These are phyloP conservation scores for Solanum neorickii DNA, from an alignment of 257 asterid species.

Conservation along the genomic window DNA sequence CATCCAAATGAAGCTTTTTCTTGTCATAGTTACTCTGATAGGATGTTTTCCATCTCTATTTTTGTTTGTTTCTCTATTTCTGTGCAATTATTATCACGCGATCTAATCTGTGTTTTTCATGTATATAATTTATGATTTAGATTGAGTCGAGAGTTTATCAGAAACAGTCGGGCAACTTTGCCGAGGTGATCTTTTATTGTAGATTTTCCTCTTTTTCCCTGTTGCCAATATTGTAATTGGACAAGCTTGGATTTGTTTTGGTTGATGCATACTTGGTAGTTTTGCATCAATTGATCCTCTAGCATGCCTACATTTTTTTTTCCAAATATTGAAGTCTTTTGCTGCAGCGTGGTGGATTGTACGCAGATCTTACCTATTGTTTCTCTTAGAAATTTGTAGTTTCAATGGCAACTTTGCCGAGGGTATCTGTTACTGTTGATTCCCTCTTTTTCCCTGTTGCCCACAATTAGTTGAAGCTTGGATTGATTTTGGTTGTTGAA, in stretches of 20 bases:
- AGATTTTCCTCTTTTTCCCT: slow-evolving; percentile 10
- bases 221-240: slow-evolving; percentile 2
- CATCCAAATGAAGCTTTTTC: not conserved
- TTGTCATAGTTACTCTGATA: slow-evolving; percentile 9
- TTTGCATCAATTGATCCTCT: not conserved
- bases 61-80: too few species aligned
- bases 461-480: slow-evolving; percentile 18
- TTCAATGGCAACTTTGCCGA: slow-evolving; percentile 44
- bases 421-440: slow-evolving; percentile 28
- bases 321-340: not conserved
- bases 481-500: not conserved
- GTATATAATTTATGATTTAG: not conserved
- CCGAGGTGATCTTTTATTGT: not conserved
- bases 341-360: not conserved
- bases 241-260: not conserved
- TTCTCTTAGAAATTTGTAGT: not conserved
- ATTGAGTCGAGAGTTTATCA: not conserved
- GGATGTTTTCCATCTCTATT: slow-evolving; percentile 4
- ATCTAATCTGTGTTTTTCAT: not conserved
- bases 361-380: not conserved
- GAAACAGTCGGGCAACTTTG: not conserved
- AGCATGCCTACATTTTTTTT: not conserved
- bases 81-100: not conserved
- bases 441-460: slow-evolving; percentile 79
- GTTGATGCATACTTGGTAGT: not conserved